Percentiles rank a stretch among this genome's conserved stretches.
phyloP scores from a whole-genome alignment of 2,329 filamentous ascomycete species.

The Alternaria arborescens region DNA sequence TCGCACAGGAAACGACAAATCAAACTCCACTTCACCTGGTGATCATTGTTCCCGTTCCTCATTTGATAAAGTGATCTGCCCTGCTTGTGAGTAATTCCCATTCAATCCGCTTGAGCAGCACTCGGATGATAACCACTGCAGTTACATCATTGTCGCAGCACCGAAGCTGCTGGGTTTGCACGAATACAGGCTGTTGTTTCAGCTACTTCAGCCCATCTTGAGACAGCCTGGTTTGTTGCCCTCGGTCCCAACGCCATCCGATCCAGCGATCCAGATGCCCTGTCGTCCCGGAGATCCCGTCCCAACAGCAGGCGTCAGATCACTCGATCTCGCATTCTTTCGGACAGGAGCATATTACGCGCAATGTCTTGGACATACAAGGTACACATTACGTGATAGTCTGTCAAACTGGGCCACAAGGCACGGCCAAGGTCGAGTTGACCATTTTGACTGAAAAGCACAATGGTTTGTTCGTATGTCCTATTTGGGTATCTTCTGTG shows the following conservation, averaged over 20 bases:
- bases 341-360: not conserved
- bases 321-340: not conserved
- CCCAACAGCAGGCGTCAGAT: not conserved
- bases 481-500: not conserved
- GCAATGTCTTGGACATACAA: not conserved
- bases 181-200: not conserved
- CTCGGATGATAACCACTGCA: not conserved
- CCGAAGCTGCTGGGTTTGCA: not conserved
- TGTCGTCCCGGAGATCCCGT: not conserved
- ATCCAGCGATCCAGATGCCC: not conserved
- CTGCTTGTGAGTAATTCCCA: slow-evolving; percentile 1
- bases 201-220: not conserved
- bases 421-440: not conserved
- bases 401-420: not conserved
- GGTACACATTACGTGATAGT: not conserved
- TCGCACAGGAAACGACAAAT: slow-evolving; percentile 24
- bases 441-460: not conserved
- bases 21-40: not conserved
- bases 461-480: not conserved
- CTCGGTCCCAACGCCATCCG: slow-evolving; percentile 1
- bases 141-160: not conserved
- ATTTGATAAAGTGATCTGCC: not conserved
- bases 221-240: not conserved
- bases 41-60: not conserved
- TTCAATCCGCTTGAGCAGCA: not conserved